Evolutionary conservation across 1,284 basidiomycete genomes (phyloP).

Genomic region (Leccinum solheimii): DNA sequence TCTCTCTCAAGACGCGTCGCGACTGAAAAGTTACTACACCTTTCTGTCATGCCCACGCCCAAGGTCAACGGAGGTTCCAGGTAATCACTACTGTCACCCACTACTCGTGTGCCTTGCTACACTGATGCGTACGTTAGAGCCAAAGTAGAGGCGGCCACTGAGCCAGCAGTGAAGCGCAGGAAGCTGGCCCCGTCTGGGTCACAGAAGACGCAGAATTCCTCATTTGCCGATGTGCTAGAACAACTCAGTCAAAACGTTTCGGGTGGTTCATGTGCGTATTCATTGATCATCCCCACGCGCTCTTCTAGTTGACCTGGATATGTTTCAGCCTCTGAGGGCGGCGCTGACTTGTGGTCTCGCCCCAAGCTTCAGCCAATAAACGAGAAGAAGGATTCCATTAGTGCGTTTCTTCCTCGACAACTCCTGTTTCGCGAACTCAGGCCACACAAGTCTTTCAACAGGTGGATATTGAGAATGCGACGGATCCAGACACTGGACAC

Average conservation of each 20-base stretch:
- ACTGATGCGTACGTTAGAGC: slow-evolving; percentile 13
- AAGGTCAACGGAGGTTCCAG: slow-evolving; percentile 19
- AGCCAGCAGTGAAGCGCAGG: slow-evolving; percentile 59
- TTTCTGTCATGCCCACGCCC: slow-evolving; percentile 15
- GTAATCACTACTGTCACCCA: slow-evolving; percentile 8
- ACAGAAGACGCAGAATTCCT: slow-evolving; percentile 37
- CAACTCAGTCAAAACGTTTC: slow-evolving; percentile 67
- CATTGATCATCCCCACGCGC: not conserved
- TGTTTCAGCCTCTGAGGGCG: slow-evolving; percentile 63
- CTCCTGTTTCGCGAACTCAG: slow-evolving; percentile 1
- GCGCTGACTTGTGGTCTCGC: slow-evolving; percentile 77
- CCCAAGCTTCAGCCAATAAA: slow-evolving; percentile 62
- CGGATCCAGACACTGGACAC: slow-evolving; percentile 46
- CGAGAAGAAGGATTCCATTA: slow-evolving; percentile 61
- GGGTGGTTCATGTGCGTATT: slow-evolving; percentile 43
- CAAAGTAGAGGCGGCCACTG: slow-evolving; percentile 26
- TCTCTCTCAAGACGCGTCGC: slow-evolving; percentile 13
- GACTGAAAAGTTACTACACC: not conserved
- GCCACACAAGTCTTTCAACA: slow-evolving; percentile 79
- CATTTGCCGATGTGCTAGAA: slow-evolving; percentile 79
- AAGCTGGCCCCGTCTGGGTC: slow-evolving; percentile 44
- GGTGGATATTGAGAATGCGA: slow-evolving; percentile 84
- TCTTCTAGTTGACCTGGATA: slow-evolving; percentile 1
- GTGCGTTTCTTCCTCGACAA: slow-evolving; percentile 33
- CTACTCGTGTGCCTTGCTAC: not conserved